Evolutionary conservation across 805 yeast species (phyloP).

Genomic region (Wickerhamiella hasegawae): DNA sequence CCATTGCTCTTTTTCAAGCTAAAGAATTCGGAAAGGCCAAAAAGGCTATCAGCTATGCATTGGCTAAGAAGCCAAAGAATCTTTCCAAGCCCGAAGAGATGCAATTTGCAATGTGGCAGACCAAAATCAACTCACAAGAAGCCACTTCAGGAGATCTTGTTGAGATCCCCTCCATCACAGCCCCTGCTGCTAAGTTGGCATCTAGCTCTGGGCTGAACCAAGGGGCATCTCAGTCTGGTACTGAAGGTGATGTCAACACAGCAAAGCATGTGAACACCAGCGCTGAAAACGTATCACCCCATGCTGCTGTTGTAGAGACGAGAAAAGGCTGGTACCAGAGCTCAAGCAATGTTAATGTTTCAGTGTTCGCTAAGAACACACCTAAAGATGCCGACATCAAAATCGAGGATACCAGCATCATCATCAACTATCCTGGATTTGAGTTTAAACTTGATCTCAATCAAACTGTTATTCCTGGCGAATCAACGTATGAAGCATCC

Average conservation of each 20-base stretch:
- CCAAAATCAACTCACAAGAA: background rate
- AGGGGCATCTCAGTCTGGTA: no score
- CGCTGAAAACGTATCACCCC: no score
- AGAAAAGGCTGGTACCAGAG: slow-evolving; percentile 63
- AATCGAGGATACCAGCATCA: slow-evolving; percentile 15
- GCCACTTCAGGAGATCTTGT: background rate
- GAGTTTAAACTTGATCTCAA: slow-evolving; percentile 44
- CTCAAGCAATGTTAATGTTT: slow-evolving; percentile 36
- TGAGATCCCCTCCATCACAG: no score
- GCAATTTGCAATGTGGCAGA: background rate
- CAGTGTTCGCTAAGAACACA: slow-evolving; percentile 55
- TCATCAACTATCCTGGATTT: slow-evolving; percentile 4
- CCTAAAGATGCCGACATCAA: slow-evolving; percentile 33
- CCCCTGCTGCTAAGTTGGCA: no score
- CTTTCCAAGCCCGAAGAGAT: slow-evolving; percentile 4
- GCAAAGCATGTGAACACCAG: no score
- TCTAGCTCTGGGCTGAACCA: no score
- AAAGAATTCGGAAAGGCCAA: slow-evolving; percentile 16
- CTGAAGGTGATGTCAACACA: no score
- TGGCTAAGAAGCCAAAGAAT: slow-evolving; percentile 9
- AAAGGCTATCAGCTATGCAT: slow-evolving; percentile 12
- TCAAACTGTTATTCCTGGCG: slow-evolving; percentile 31
- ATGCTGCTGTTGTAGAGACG: slow-evolving; percentile 1
- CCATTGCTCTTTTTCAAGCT: slow-evolving; percentile 16
- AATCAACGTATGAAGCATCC: slow-evolving; percentile 35